Evolutionary conservation across 192 early-diverging fungal species (phyloP).

Genomic region (Jimgerdemannia lactiflua): DNA sequence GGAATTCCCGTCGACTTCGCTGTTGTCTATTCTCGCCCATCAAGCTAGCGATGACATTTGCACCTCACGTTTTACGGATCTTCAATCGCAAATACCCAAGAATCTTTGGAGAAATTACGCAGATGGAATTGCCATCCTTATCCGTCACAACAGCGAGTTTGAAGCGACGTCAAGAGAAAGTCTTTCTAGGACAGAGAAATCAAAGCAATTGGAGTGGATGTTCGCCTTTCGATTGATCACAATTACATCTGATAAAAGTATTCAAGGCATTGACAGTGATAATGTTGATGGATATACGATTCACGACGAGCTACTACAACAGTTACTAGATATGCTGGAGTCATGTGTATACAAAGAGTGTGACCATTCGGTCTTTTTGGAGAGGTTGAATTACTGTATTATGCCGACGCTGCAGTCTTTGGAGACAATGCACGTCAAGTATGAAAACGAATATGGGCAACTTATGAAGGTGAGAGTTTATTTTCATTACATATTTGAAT

Average conservation of each 20-base stretch:
- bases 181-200: background rate
- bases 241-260: background rate
- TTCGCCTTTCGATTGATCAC: background rate
- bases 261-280: background rate
- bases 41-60: background rate
- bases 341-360: background rate
- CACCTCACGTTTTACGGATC: background rate
- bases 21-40: background rate
- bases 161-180: no score
- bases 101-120: background rate
- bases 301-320: background rate
- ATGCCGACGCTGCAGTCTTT: background rate
- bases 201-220: background rate
- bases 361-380: background rate
- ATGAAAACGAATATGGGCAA: background rate
- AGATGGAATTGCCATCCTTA: background rate
- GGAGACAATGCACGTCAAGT: background rate
- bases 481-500: no score
- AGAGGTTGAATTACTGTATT: background rate
- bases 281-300: background rate
- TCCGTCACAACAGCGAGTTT: background rate
- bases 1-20: background rate
- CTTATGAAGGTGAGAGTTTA: background rate
- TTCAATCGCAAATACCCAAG: background rate
- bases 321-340: background rate